phyloP scores from a whole-genome alignment of 2,329 filamentous ascomycete genomes.

The Trichophyton rubrum region DNA sequence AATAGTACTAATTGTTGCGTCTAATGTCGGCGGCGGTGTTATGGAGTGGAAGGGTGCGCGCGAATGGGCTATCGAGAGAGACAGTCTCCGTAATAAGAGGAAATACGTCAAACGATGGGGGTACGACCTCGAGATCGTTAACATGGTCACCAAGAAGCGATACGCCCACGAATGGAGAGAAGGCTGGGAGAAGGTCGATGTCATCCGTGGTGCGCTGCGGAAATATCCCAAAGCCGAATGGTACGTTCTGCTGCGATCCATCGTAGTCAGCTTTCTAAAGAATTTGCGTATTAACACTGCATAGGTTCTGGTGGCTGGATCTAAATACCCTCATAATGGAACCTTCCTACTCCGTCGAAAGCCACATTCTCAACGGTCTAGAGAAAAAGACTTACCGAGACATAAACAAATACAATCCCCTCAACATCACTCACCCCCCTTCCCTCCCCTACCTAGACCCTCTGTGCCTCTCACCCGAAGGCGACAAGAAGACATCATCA shows the following conservation, averaged over 20 bases:
- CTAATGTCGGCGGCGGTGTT: slow-evolving; percentile 89
- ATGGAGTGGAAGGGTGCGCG: slow-evolving; percentile 98
- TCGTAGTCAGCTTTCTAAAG: too few relatives aligned
- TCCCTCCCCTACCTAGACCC: slow-evolving; percentile 63
- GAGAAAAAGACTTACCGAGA: slow-evolving; percentile 71
- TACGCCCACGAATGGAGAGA: slow-evolving; percentile 99
- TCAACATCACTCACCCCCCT: slow-evolving; percentile 81
- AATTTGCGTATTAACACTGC: slow-evolving; percentile 9
- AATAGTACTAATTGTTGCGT: slow-evolving; percentile 82
- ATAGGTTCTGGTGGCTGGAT: slow-evolving; percentile 98
- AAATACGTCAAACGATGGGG: slow-evolving; percentile 80
- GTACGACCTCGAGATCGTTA: slow-evolving; percentile 89
- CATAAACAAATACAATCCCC: slow-evolving; percentile 89
- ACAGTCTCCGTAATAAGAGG: slow-evolving; percentile 90
- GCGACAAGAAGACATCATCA: slow-evolving; percentile 64
- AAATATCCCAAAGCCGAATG: slow-evolving; percentile 96
- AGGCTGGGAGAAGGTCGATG: slow-evolving; percentile 98
- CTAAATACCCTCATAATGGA: slow-evolving; percentile 98
- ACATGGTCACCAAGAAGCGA: slow-evolving; percentile 97
- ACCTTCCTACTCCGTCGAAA: slow-evolving; percentile 74
- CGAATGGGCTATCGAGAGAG: slow-evolving; percentile 95
- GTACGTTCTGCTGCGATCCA: slow-evolving; percentile 40
- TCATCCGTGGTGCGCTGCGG: slow-evolving; percentile 71
- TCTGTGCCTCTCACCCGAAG: slow-evolving; percentile 56
- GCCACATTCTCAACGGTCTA: slow-evolving; percentile 77